Percentiles rank a stretch among this genome's conserved stretches.
phyloP scores from a whole-genome alignment of 2,329 filamentous ascomycete species.

The Cryphonectria japonica region DNA sequence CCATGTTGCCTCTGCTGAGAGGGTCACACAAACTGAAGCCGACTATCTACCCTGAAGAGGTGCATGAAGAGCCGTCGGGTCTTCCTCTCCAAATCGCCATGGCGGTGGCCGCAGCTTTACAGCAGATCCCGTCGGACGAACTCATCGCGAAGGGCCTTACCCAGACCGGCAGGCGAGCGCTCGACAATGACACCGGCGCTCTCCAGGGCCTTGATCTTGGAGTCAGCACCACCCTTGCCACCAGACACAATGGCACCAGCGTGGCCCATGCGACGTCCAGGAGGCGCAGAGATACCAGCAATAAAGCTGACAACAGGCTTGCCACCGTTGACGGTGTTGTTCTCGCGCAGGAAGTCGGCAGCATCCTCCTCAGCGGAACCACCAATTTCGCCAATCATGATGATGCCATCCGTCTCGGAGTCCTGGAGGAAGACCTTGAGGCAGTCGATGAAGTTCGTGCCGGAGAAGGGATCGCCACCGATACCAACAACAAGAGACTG shows the following conservation, averaged over 20 bases:
- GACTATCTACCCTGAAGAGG: constrained; percentile 11
- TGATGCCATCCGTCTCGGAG: constrained; percentile 96
- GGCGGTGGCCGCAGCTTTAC: constrained; percentile 60
- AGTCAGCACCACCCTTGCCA: constrained; percentile 96
- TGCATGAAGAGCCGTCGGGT: not conserved
- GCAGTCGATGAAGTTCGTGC: constrained; percentile 99
- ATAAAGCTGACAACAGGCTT: constrained; percentile 99
- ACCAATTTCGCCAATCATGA: constrained; percentile 99
- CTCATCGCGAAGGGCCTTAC: constrained; percentile 91
- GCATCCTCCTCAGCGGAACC: constrained; percentile 97
- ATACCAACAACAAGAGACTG: constrained; percentile 99
- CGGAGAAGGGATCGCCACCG: constrained; percentile 96
- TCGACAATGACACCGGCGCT: constrained; percentile 93
- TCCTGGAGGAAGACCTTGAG: constrained; percentile 96
- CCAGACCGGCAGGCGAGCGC: constrained; percentile 87
- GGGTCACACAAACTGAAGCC: constrained; percentile 4
- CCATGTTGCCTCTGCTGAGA: constrained; percentile 1
- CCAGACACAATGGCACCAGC: constrained; percentile 97
- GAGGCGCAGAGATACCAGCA: constrained; percentile 95
- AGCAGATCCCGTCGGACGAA: constrained; percentile 96
- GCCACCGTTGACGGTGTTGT: constrained; percentile 81
- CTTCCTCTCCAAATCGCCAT: not conserved
- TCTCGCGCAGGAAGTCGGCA: constrained; percentile 88
- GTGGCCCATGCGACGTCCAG: constrained; percentile 97
- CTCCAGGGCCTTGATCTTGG: constrained; percentile 95